phyloP scores from a whole-genome alignment of 2,329 filamentous ascomycete genomes.

The Rutstroemia sp. region DNA sequence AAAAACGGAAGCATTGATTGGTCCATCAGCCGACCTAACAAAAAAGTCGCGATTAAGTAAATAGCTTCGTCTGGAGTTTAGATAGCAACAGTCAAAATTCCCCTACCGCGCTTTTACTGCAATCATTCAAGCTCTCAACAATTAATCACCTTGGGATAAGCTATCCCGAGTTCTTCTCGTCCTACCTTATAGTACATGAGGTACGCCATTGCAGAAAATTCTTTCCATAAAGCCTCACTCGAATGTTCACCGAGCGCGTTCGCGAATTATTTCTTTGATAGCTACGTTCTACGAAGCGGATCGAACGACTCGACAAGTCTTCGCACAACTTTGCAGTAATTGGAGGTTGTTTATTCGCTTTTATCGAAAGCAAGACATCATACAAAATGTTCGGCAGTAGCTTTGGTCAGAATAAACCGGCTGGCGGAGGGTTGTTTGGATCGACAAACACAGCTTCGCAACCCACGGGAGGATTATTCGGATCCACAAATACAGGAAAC shows the following conservation, averaged over 20 bases:
- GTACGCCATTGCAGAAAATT: background rate
- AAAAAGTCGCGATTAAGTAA: conserved; percentile 7
- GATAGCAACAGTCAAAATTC: background rate
- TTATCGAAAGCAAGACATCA: background rate
- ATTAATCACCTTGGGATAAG: background rate
- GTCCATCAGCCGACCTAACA: conserved; percentile 13
- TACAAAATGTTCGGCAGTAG: conserved; percentile 19
- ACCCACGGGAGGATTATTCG: conserved; percentile 15
- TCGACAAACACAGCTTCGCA: conserved; percentile 7
- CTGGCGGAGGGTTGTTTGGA: conserved; percentile 21
- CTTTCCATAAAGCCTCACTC: background rate
- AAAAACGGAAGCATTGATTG: conserved; percentile 22
- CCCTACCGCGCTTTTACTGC: background rate
- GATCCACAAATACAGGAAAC: conserved; percentile 28
- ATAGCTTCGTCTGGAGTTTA: conserved; percentile 13
- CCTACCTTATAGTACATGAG: background rate
- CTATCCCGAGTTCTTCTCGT: background rate
- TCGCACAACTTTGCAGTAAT: background rate
- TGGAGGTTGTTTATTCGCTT: background rate
- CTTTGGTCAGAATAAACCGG: conserved; percentile 19
- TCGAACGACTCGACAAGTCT: background rate
- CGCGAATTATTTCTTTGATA: conserved; percentile 3
- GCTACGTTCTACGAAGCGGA: background rate
- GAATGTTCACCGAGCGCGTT: conserved; percentile 3
- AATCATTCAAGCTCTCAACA: background rate